phyloP scores from a whole-genome alignment of 306 rosid species.

The Casuarina cunninghamiana region DNA sequence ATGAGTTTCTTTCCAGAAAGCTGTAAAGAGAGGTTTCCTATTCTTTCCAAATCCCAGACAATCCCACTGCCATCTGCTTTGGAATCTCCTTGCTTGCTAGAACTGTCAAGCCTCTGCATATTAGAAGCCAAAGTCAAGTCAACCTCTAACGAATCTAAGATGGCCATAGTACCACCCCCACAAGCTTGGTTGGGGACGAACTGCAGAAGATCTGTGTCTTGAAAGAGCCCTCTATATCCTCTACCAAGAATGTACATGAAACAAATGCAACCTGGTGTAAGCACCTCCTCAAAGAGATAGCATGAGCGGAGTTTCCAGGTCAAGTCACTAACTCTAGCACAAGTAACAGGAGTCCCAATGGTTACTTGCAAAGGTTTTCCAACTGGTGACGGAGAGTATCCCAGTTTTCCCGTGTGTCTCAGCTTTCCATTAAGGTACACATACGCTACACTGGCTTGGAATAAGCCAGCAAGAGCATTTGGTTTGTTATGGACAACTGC shows the following conservation, averaged over 20 bases:
- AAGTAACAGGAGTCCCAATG: slow-evolving; percentile 75
- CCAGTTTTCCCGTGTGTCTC: slow-evolving; percentile 94
- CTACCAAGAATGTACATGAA: slow-evolving; percentile 98
- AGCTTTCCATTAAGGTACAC: slow-evolving; percentile 94
- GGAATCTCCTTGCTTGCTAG: slow-evolving; percentile 66
- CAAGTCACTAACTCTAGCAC: slow-evolving; percentile 79
- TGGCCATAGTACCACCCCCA: slow-evolving; percentile 99
- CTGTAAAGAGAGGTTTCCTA: slow-evolving; percentile 85
- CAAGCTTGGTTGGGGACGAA: slow-evolving; percentile 98
- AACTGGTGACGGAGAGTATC: slow-evolving; percentile 92
- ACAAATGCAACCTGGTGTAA: slow-evolving; percentile 83
- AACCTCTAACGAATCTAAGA: slow-evolving; percentile 88
- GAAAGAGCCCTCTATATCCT: slow-evolving; percentile 97
- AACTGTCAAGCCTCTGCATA: slow-evolving; percentile 71
- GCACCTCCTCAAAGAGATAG: slow-evolving; percentile 98
- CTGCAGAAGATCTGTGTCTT: slow-evolving; percentile 93
- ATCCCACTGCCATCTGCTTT: slow-evolving; percentile 98
- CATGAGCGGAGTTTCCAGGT: slow-evolving; percentile 94
- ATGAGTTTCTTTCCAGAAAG: slow-evolving; percentile 95
- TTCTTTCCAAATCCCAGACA: slow-evolving; percentile 99
- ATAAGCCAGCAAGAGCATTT: slow-evolving; percentile 98
- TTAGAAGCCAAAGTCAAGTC: slow-evolving; percentile 66
- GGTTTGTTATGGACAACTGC: slow-evolving; percentile 98
- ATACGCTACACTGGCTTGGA: slow-evolving; percentile 97
- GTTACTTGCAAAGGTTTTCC: slow-evolving; percentile 93